These are phyloP conservation scores for Penicillium silybi DNA, from an alignment of 495 filamentous ascomycete genomes.

Conservation along the genomic window DNA sequence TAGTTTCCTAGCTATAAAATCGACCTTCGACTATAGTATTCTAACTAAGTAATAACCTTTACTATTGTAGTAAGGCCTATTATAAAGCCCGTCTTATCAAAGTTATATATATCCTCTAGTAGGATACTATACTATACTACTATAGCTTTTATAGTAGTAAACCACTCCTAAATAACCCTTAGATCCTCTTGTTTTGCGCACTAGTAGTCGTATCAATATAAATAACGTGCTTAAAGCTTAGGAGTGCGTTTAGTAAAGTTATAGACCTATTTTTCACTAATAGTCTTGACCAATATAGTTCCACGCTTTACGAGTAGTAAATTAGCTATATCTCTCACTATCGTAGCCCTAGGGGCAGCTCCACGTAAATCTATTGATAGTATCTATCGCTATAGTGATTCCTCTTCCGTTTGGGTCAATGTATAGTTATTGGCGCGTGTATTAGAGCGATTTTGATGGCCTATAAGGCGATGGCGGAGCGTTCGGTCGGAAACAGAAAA, in stretches of 20 bases:
- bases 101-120: conserved; percentile 2
- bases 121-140: background rate
- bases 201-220: no score
- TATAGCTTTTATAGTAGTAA: background rate
- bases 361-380: conserved; percentile 17
- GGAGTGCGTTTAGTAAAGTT: conserved; percentile 28
- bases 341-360: background rate
- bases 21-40: conserved; percentile 17
- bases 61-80: conserved; percentile 31
- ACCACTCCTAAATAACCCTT: background rate
- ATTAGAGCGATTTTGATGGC: no score
- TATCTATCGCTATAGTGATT: conserved; percentile 31
- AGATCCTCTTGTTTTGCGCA: background rate
- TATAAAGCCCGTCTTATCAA: conserved; percentile 41
- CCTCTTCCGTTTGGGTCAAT: conserved; percentile 28
- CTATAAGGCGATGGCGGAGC: no score
- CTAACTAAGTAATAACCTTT: conserved; percentile 27
- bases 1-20: conserved; percentile 21
- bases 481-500: no score
- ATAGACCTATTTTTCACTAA: conserved; percentile 3
- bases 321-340: conserved; percentile 7
- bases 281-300: background rate
- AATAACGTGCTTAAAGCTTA: no score
- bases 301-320: background rate
- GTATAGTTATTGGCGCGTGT: conserved; percentile 5